These are phyloP conservation scores for Dioscorea dumetorum DNA, from an alignment of 106 monocot genomes.

Conservation along the genomic window DNA sequence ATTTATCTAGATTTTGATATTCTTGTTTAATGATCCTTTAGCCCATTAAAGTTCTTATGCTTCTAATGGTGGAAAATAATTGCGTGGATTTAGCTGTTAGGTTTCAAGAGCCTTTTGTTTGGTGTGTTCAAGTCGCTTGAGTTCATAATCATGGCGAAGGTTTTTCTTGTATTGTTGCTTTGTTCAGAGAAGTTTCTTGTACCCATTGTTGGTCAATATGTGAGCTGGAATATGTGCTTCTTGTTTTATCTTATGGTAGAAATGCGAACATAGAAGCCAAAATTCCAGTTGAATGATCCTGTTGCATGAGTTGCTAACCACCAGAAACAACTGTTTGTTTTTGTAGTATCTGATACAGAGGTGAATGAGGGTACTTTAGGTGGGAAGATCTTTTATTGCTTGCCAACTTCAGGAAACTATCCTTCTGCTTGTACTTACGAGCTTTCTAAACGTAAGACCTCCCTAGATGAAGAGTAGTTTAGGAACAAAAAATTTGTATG, in stretches of 20 bases:
- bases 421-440: slow-evolving; percentile 58
- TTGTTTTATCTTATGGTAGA: too few relatives aligned
- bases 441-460: slow-evolving; percentile 59
- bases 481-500: neutral
- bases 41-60: neutral
- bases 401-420: slow-evolving; percentile 27
- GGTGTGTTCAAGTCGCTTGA: neutral
- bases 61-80: neutral
- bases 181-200: too few relatives aligned
- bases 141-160: neutral
- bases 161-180: too few relatives aligned
- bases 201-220: too few relatives aligned
- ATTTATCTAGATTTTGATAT: neutral
- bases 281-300: too few relatives aligned
- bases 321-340: neutral
- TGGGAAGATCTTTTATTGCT: slow-evolving; percentile 12
- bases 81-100: neutral
- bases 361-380: slow-evolving; percentile 14
- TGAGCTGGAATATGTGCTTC: too few relatives aligned
- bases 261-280: too few relatives aligned
- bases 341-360: slow-evolving; percentile 29
- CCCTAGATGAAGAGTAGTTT: neutral
- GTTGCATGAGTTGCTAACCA: too few relatives aligned
- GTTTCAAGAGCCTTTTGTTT: neutral
- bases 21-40: neutral